Conservation (phyloP, 2,329 filamentous ascomycete genomes). For the Colletotrichum melonis region DNA sequence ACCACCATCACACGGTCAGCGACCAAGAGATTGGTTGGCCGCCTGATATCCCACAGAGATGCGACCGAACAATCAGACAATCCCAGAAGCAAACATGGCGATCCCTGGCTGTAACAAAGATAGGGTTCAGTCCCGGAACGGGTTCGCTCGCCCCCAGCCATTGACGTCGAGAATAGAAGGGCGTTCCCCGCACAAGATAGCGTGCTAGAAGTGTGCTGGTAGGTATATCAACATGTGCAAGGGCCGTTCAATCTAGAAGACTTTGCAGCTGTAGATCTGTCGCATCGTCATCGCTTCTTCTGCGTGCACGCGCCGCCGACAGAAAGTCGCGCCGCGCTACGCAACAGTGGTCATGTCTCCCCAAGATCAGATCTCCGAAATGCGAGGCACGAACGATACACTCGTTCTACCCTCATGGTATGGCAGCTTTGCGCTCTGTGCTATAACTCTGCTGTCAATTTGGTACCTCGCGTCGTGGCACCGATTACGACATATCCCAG, state of each 20-base stretch:
- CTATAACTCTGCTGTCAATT: neutral
- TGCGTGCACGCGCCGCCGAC: neutral
- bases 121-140: neutral
- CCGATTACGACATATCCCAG: constrained; percentile 46
- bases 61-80: neutral
- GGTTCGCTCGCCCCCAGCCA: neutral
- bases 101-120: neutral
- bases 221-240: neutral
- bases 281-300: neutral
- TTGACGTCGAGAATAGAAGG: neutral
- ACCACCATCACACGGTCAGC: no score
- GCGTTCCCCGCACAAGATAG: constrained; percentile 14
- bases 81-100: neutral
- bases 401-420: neutral
- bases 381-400: neutral
- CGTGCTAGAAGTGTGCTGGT: no score
- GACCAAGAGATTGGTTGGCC: neutral
- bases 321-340: neutral
- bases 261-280: neutral
- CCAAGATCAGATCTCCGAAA: neutral
- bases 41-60: neutral
- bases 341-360: neutral
- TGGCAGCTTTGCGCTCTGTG: neutral
- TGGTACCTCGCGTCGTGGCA: constrained; percentile 39
- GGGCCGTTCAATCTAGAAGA: neutral